phyloP scores from a whole-genome alignment of 495 filamentous ascomycete genomes.

The Thermothielavioides terrestris region DNA sequence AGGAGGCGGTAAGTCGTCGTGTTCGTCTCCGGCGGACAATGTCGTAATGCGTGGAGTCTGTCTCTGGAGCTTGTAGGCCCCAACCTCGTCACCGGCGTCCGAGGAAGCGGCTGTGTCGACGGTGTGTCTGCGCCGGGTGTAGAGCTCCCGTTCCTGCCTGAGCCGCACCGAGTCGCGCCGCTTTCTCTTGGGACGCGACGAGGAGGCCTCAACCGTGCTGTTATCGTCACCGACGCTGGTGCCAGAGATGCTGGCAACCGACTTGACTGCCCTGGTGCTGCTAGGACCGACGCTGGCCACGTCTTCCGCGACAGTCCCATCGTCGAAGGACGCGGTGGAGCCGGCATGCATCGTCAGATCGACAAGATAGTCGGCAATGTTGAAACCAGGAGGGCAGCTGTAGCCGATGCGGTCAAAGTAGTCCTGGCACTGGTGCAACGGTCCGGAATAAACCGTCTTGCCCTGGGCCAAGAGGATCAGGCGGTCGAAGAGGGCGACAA shows the following conservation, averaged over 20 bases:
- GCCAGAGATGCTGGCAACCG: slow-evolving; percentile 71
- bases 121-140: slow-evolving; percentile 65
- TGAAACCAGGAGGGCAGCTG: slow-evolving; percentile 89
- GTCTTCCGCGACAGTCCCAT: slow-evolving; percentile 52
- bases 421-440: slow-evolving; percentile 77
- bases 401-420: slow-evolving; percentile 93
- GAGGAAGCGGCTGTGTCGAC: slow-evolving; percentile 59
- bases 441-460: slow-evolving; percentile 85
- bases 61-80: slow-evolving; percentile 55
- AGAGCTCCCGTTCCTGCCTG: slow-evolving; percentile 83
- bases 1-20: slow-evolving; percentile 67
- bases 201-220: slow-evolving; percentile 28
- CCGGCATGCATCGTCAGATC: slow-evolving; percentile 93
- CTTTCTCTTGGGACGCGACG: slow-evolving; percentile 53
- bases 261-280: slow-evolving; percentile 84
- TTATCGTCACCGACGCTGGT: slow-evolving; percentile 49
- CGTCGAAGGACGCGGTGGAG: slow-evolving; percentile 31
- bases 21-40: slow-evolving; percentile 52
- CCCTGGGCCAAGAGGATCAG: slow-evolving; percentile 84
- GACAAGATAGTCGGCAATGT: slow-evolving; percentile 95
- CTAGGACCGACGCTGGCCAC: slow-evolving; percentile 71
- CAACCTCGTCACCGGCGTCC: slow-evolving; percentile 50
- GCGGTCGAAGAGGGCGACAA: slow-evolving; percentile 95
- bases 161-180: slow-evolving; percentile 68
- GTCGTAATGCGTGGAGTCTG: slow-evolving; percentile 53